A percentile compares a stretch with the other conserved stretches of the same genome.
Conservation (phyloP, 441 rosid species). For the Gossypium schwendimanii region DNA sequence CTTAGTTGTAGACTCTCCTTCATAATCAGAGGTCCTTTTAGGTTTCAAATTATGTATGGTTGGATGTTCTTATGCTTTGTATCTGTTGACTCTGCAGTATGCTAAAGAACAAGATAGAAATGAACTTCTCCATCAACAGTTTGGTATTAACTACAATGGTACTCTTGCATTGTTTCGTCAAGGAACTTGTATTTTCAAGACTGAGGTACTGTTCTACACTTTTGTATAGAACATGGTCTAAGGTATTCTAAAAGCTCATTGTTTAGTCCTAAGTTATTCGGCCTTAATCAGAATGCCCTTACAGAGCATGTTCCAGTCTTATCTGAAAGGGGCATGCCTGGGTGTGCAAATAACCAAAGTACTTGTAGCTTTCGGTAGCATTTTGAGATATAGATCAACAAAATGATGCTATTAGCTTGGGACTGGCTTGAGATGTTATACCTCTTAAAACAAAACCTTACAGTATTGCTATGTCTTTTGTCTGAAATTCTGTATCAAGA, state of each 20-base stretch:
- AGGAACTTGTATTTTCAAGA: constrained; percentile 72
- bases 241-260: neutral
- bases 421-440: neutral
- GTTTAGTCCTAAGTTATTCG: constrained; percentile 1
- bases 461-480: neutral
- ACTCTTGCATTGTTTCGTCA: constrained; percentile 70
- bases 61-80: neutral
- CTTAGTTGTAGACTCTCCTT: neutral
- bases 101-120: constrained; percentile 74
- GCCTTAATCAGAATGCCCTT: neutral
- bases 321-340: neutral
- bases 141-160: constrained; percentile 70
- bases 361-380: neutral
- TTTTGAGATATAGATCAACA: neutral
- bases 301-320: neutral
- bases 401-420: neutral
- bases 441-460: neutral
- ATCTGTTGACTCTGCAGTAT: constrained; percentile 38
- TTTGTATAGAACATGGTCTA: neutral
- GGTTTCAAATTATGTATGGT: neutral
- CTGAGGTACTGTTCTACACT: constrained; percentile 39
- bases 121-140: constrained; percentile 73
- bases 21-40: neutral
- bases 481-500: neutral
- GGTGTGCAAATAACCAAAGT: neutral